These are phyloP conservation scores for Annulohypoxylon truncatum DNA, from an alignment of 2,329 filamentous ascomycete species.

Conservation along the genomic window DNA sequence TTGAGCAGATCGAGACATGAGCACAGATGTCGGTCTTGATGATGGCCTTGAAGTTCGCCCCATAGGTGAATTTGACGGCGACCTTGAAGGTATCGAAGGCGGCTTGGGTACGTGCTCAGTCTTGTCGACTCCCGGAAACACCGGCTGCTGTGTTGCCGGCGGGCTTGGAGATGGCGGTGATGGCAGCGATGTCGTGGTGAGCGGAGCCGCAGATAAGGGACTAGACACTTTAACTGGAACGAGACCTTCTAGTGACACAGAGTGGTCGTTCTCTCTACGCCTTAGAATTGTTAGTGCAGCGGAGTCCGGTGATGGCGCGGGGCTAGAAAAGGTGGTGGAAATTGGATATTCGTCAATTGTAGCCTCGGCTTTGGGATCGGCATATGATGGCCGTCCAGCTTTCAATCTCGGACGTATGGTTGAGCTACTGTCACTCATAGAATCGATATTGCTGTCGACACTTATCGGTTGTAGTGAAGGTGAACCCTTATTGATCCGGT, in stretches of 20 bases:
- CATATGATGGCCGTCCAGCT: conserved; percentile 51
- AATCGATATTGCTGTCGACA: conserved; percentile 14
- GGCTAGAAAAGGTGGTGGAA: conserved; percentile 50
- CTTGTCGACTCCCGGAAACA: conserved; percentile 9
- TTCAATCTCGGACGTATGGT: conserved; percentile 48
- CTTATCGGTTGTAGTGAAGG: conserved; percentile 46
- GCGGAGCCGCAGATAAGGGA: conserved; percentile 41
- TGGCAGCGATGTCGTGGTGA: conserved; percentile 29
- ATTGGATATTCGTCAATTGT: conserved; percentile 44
- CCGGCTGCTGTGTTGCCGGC: conserved; percentile 10
- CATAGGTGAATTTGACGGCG: conserved; percentile 24
- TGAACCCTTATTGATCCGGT: conserved; percentile 55
- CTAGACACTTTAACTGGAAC: conserved; percentile 46
- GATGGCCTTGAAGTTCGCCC: conserved; percentile 28
- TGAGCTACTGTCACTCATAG: conserved; percentile 41
- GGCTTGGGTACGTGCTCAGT: conserved; percentile 21
- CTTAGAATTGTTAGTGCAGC: conserved; percentile 50
- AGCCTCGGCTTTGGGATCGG: conserved; percentile 47
- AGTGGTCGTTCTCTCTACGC: conserved; percentile 46
- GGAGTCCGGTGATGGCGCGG: conserved; percentile 50
- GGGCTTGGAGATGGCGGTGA: conserved; percentile 23
- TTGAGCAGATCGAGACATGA: conserved; percentile 35
- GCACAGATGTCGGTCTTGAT: conserved; percentile 39
- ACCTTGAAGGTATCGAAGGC: conserved; percentile 28
- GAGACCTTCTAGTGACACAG: conserved; percentile 46